A percentile compares a stretch with the other conserved stretches of the same genome.
Conservation (phyloP, 768 basidiomycete species). For the Lactarius deliciosus region DNA sequence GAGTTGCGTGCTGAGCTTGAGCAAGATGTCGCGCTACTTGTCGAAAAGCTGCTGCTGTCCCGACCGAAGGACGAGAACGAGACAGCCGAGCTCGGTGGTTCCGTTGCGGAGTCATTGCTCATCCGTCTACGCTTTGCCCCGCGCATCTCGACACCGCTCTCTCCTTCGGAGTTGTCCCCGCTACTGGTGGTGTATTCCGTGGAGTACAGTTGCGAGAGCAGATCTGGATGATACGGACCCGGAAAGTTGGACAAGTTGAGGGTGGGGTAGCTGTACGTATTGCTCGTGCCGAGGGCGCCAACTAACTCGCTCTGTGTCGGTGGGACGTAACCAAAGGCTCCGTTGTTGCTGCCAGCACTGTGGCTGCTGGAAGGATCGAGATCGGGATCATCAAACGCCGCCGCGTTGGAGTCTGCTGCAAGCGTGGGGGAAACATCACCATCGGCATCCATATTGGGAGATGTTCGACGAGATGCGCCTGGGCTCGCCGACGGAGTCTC, state of each 20-base stretch:
- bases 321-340: constrained; percentile 37
- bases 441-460: constrained; percentile 52
- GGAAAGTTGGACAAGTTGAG: constrained; percentile 50
- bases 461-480: constrained; percentile 69
- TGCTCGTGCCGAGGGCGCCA: constrained; percentile 43
- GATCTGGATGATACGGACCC: constrained; percentile 75
- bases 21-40: constrained; percentile 49
- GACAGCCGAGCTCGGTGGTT: constrained; percentile 59
- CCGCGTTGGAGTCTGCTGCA: constrained; percentile 57
- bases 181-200: constrained; percentile 57
- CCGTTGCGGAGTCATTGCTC: constrained; percentile 55
- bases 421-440: constrained; percentile 55
- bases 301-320: constrained; percentile 52
- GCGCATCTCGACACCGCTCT: constrained; percentile 39
- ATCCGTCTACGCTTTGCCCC: constrained; percentile 68
- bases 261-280: constrained; percentile 37
- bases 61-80: constrained; percentile 49
- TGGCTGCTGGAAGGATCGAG: constrained; percentile 46
- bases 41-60: constrained; percentile 46
- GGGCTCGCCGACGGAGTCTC: constrained; percentile 78
- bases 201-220: constrained; percentile 52
- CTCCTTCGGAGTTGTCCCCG: constrained; percentile 48
- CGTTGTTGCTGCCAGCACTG: constrained; percentile 36
- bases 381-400: constrained; percentile 20
- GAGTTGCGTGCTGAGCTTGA: constrained; percentile 62